A percentile compares a stretch with the other conserved stretches of the same genome.
These are phyloP conservation scores for Clarireedia monteithiana DNA, from an alignment of 2,329 filamentous ascomycete species.

Conservation along the genomic window DNA sequence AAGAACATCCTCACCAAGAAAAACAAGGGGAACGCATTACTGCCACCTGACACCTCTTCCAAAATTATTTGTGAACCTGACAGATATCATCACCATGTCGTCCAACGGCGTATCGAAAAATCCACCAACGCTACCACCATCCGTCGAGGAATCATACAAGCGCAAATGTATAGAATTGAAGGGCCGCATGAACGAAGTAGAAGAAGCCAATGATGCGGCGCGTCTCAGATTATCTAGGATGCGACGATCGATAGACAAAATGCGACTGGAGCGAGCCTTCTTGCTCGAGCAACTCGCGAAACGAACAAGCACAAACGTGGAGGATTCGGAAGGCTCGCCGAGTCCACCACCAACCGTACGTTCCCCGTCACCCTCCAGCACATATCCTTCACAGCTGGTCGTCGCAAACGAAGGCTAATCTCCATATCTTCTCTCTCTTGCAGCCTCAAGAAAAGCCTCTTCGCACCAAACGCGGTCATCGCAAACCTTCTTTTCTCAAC, in stretches of 20 bases:
- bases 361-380: slow-evolving; percentile 15
- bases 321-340: slow-evolving; percentile 72
- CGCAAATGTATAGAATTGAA: slow-evolving; percentile 94
- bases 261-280: slow-evolving; percentile 77
- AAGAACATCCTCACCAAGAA: neutral
- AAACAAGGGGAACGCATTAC: neutral
- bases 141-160: slow-evolving; percentile 91
- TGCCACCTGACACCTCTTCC: neutral
- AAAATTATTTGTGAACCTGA: neutral
- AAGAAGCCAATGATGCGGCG: slow-evolving; percentile 81
- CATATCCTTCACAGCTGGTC: slow-evolving; percentile 10
- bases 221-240: slow-evolving; percentile 72
- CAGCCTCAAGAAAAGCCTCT: slow-evolving; percentile 74
- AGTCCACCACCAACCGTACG: slow-evolving; percentile 72
- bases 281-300: slow-evolving; percentile 65
- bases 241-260: slow-evolving; percentile 80
- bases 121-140: slow-evolving; percentile 65
- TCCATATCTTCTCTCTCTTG: slow-evolving; percentile 11
- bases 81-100: neutral
- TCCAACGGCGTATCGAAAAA: slow-evolving; percentile 25
- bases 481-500: slow-evolving; percentile 44
- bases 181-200: slow-evolving; percentile 83
- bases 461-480: slow-evolving; percentile 64
- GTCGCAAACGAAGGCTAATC: slow-evolving; percentile 13
- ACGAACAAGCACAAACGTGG: slow-evolving; percentile 65